A percentile compares a stretch with the other conserved stretches of the same genome.
phyloP scores from a whole-genome alignment of 1,284 basidiomycete species.

The Agroathelia rolfsii region DNA sequence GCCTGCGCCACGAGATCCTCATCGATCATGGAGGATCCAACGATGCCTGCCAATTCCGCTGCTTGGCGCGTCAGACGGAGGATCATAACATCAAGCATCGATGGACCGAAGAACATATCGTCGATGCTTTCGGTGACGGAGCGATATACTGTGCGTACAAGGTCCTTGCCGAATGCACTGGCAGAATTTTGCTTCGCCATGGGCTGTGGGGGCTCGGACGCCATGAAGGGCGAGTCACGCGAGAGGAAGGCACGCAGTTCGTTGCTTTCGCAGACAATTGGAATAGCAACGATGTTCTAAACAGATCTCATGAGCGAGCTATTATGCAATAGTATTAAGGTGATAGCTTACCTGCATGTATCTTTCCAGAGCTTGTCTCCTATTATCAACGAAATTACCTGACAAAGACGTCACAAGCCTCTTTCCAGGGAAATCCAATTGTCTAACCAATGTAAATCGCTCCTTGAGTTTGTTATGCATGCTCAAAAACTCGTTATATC shows the following conservation, averaged over 20 bases:
- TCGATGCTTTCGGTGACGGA: constrained; percentile 88
- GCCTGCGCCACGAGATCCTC: constrained; percentile 77
- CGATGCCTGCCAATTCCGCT: constrained; percentile 77
- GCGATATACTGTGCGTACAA: constrained; percentile 79
- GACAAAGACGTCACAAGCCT: constrained; percentile 77
- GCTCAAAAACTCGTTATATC: constrained; percentile 91
- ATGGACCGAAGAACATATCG: constrained; percentile 87
- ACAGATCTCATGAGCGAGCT: constrained; percentile 3
- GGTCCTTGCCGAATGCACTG: constrained; percentile 59
- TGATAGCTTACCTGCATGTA: constrained; percentile 71
- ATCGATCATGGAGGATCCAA: constrained; percentile 69
- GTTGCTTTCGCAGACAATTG: constrained; percentile 72
- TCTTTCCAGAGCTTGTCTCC: constrained; percentile 73
- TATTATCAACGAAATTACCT: constrained; percentile 75
- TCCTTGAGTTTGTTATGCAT: constrained; percentile 83
- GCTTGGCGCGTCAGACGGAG: constrained; percentile 81
- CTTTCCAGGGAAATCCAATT: constrained; percentile 84
- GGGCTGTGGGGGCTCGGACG: constrained; percentile 34
- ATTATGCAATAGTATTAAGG: too few relatives aligned
- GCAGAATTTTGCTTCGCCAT: constrained; percentile 25
- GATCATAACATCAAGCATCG: constrained; percentile 91
- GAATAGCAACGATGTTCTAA: constrained; percentile 66
- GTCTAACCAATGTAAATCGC: constrained; percentile 53
- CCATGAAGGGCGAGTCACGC: constrained; percentile 70
- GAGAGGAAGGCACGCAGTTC: constrained; percentile 85